phyloP scores from a whole-genome alignment of 108 stramenopile genomes.

The Skeletonema grethae region DNA sequence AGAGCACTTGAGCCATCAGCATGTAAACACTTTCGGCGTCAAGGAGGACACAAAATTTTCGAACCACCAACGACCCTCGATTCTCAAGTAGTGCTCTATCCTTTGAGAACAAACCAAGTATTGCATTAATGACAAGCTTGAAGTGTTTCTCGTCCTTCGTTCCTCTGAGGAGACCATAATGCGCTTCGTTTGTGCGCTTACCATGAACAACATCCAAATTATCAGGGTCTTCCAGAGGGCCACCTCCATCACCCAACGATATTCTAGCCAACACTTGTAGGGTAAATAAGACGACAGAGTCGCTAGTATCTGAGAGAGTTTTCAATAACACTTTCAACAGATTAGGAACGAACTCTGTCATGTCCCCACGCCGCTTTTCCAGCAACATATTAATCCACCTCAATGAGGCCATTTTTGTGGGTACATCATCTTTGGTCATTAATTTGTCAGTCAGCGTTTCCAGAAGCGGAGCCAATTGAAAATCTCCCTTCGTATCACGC shows the following conservation, averaged over 20 bases:
- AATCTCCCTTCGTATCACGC: slow-evolving; percentile 66
- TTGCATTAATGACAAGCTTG: slow-evolving; percentile 89
- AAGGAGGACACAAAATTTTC: slow-evolving; percentile 94
- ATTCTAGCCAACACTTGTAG: slow-evolving; percentile 95
- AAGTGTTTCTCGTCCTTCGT: slow-evolving; percentile 81
- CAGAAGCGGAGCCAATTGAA: slow-evolving; percentile 86
- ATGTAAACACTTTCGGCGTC: slow-evolving; percentile 95
- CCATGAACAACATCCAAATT: slow-evolving; percentile 35
- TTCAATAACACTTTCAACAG: slow-evolving; percentile 91
- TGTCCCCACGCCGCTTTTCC: slow-evolving; percentile 90
- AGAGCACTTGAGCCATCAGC: slow-evolving; percentile 82
- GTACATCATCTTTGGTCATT: slow-evolving; percentile 86
- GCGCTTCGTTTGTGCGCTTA: slow-evolving; percentile 23
- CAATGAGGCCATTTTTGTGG: slow-evolving; percentile 92
- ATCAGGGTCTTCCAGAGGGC: slow-evolving; percentile 36
- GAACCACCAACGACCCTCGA: slow-evolving; percentile 93
- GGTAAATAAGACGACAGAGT: slow-evolving; percentile 89
- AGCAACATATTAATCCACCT: slow-evolving; percentile 98
- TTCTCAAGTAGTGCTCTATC: slow-evolving; percentile 93
- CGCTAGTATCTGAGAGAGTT: slow-evolving; percentile 91
- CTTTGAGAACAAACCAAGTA: slow-evolving; percentile 86
- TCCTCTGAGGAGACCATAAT: slow-evolving; percentile 37
- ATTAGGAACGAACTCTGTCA: slow-evolving; percentile 87
- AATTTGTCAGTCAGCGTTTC: slow-evolving; percentile 89
- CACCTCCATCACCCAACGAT: slow-evolving; percentile 56